A percentile compares a stretch with the other conserved stretches of the same genome.
phyloP scores from a whole-genome alignment of 331 rosid genomes.

The Quercus tomentella region DNA sequence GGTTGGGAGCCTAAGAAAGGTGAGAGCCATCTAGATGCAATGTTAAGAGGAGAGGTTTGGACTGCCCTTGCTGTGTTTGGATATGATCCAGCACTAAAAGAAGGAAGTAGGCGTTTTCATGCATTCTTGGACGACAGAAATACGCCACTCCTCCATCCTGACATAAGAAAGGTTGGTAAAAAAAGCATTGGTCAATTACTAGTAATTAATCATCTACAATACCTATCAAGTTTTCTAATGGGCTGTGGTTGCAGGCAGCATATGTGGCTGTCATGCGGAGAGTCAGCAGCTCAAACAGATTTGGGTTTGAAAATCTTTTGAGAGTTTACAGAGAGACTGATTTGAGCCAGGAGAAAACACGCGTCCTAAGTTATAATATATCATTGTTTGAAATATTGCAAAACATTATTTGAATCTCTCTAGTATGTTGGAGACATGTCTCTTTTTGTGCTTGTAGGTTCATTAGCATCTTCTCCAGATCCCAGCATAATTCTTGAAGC shows the following conservation, averaged over 20 bases:
- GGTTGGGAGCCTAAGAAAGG: constrained; percentile 29
- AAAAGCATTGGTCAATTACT: background rate
- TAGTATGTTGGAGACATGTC: background rate
- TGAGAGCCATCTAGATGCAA: constrained; percentile 79
- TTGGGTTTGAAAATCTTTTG: constrained; percentile 62
- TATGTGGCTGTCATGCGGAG: constrained; percentile 76
- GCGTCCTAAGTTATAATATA: constrained; percentile 56
- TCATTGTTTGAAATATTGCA: background rate
- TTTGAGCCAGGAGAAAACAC: constrained; percentile 79
- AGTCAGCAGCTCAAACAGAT: constrained; percentile 47
- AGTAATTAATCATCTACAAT: background rate
- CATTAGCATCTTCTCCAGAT: background rate
- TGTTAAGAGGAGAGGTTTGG: constrained; percentile 93
- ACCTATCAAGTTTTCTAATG: constrained; percentile 18
- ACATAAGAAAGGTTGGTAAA: constrained; percentile 65
- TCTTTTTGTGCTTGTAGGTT: background rate
- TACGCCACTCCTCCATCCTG: constrained; percentile 80
- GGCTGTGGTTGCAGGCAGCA: constrained; percentile 59
- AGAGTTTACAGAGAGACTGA: constrained; percentile 79
- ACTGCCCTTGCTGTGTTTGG: constrained; percentile 67
- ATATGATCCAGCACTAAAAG: constrained; percentile 64
- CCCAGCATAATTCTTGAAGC: too few species aligned
- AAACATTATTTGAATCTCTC: background rate
- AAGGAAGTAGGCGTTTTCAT: constrained; percentile 67
- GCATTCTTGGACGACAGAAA: constrained; percentile 73